phyloP scores from a whole-genome alignment of 257 asterid genomes.

The Solanum peruvianum region DNA sequence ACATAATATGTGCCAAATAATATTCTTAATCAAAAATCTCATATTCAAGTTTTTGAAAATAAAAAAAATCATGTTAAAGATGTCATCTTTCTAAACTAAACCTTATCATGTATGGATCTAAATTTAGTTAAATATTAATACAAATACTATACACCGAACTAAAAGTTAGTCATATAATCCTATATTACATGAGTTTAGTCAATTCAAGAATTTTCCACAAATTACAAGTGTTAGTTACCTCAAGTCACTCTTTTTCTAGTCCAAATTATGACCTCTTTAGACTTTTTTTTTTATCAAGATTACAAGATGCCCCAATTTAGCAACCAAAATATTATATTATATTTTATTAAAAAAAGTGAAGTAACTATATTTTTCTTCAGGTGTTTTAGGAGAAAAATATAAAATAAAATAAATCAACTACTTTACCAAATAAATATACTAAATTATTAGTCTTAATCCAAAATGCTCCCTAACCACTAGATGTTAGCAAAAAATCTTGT shows the following conservation, averaged over 20 bases:
- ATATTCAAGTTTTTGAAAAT: neutral
- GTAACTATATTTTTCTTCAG: neutral
- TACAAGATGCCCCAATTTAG: neutral
- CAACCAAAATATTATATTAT: neutral
- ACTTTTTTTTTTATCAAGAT: neutral
- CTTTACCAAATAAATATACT: neutral
- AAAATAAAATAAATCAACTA: neutral
- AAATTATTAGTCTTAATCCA: neutral
- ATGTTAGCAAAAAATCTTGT: neutral
- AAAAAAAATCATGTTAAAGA: fast-evolving
- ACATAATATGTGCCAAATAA: neutral
- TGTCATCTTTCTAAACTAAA: neutral
- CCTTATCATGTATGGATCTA: neutral
- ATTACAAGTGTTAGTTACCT: neutral
- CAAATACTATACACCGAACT: fast-evolving
- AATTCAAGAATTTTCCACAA: neutral
- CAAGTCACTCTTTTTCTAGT: neutral
- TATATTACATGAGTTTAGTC: neutral
- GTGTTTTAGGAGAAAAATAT: neutral
- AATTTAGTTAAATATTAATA: neutral
- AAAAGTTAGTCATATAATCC: neutral
- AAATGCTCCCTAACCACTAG: neutral
- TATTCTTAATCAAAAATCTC: neutral
- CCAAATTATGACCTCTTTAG: neutral
- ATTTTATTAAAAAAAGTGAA: neutral